A percentile compares a stretch with the other conserved stretches of the same genome.
Conservation (phyloP, 306 rosid species). For the Medicago lupulina region DNA sequence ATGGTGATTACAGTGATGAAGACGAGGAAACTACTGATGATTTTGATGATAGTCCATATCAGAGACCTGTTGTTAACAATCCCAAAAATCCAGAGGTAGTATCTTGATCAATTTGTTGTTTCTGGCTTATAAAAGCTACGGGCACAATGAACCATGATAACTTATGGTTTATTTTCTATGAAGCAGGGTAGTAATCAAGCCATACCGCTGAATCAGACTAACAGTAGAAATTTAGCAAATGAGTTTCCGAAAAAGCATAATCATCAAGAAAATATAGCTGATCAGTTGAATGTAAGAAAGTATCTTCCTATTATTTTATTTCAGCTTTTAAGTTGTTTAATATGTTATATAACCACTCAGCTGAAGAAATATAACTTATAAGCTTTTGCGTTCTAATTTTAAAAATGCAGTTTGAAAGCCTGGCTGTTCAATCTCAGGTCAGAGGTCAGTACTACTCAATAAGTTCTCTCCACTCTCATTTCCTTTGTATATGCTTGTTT, state of each 20-base stretch:
- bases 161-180: slow-evolving; percentile 37
- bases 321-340: slow-evolving; percentile 38
- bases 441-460: slow-evolving; percentile 57
- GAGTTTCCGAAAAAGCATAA: slow-evolving; percentile 34
- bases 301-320: slow-evolving; percentile 35
- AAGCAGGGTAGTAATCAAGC: slow-evolving; percentile 47
- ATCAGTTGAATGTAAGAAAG: slow-evolving; percentile 66
- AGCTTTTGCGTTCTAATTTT: slow-evolving; percentile 40
- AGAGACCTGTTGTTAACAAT: slow-evolving; percentile 46
- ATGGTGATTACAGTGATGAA: slow-evolving; percentile 41
- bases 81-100: slow-evolving; percentile 54
- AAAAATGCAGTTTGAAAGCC: slow-evolving; percentile 61
- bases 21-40: slow-evolving; percentile 49
- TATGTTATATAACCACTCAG: slow-evolving; percentile 27
- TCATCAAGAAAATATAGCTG: slow-evolving; percentile 44
- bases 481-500: slow-evolving; percentile 25
- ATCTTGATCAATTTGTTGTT: slow-evolving; percentile 36
- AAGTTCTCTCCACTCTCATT: slow-evolving; percentile 30
- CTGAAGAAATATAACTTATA: slow-evolving; percentile 36
- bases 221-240: slow-evolving; percentile 28
- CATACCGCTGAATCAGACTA: slow-evolving; percentile 41
- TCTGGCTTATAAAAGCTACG: slow-evolving; percentile 38
- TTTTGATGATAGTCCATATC: slow-evolving; percentile 45
- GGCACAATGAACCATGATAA: slow-evolving; percentile 29
- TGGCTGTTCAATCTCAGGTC: slow-evolving; percentile 56